These are phyloP conservation scores for Ophiostoma tasmaniense DNA, from an alignment of 2,329 filamentous ascomycete genomes.

Conservation along the genomic window DNA sequence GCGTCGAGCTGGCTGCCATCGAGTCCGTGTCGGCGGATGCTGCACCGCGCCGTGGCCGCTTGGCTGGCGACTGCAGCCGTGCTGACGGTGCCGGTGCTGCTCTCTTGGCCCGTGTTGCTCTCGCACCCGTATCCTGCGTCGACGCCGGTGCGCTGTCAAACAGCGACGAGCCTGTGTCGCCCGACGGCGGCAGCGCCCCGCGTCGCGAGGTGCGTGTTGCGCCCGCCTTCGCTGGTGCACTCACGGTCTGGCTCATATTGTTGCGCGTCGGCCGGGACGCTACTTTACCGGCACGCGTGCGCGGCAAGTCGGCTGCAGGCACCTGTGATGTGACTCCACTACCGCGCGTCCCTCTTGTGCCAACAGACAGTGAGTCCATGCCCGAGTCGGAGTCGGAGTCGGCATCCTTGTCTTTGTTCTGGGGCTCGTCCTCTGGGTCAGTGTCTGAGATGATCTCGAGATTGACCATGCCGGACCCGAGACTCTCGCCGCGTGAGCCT, in stretches of 20 bases:
- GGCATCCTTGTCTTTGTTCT: constrained; percentile 14
- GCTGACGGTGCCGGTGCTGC: constrained; percentile 19
- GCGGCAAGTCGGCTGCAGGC: constrained; percentile 20
- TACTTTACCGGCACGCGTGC: constrained; percentile 28
- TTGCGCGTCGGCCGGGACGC: constrained; percentile 26
- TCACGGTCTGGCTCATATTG: constrained; percentile 19
- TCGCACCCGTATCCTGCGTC: constrained; percentile 21
- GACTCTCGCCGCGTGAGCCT: neutral
- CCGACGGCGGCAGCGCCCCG: neutral
- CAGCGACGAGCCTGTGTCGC: constrained; percentile 8
- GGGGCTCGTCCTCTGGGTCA: constrained; percentile 22
- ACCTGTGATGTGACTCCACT: constrained; percentile 20
- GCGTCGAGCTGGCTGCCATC: neutral
- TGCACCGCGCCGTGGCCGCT: constrained; percentile 11
- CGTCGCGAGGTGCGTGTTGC: constrained; percentile 12
- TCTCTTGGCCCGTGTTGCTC: constrained; percentile 28
- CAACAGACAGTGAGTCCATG: neutral
- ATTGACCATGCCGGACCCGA: constrained; percentile 6
- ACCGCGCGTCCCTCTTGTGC: neutral
- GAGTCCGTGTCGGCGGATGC: neutral
- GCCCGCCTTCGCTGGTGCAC: constrained; percentile 14
- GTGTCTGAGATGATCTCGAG: constrained; percentile 13
- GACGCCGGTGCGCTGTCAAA: constrained; percentile 18
- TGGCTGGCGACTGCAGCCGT: constrained; percentile 10
- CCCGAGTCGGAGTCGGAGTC: neutral